Conservation (phyloP, 352 stramenopile genomes). For the Pythium sp. region DNA sequence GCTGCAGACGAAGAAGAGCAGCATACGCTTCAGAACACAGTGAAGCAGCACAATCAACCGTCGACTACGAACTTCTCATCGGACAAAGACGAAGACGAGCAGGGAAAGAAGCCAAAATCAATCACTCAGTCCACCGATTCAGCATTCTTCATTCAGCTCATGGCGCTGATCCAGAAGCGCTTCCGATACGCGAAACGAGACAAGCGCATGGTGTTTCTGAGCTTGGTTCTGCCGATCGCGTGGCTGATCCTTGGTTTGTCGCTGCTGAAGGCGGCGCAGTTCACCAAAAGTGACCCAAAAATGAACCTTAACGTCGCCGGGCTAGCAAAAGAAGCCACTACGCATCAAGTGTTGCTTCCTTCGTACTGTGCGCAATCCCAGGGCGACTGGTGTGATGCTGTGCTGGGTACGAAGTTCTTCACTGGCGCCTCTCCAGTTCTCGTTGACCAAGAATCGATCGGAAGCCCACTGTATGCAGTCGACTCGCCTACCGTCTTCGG, state of each 20-base stretch:
- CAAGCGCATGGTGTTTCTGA: constrained; percentile 77
- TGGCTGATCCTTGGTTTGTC: constrained; percentile 71
- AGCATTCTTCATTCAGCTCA: constrained; percentile 78
- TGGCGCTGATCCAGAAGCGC: constrained; percentile 82
- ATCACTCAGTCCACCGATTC: not conserved
- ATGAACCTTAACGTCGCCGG: constrained; percentile 11
- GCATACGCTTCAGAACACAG: constrained; percentile 35
- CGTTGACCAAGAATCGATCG: constrained; percentile 1
- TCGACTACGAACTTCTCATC: constrained; percentile 21
- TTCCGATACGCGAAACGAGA: constrained; percentile 86
- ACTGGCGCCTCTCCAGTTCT: constrained; percentile 9
- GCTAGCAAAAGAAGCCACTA: constrained; percentile 10
- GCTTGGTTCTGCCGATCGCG: constrained; percentile 60
- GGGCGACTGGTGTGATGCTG: constrained; percentile 11
- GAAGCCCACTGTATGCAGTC: constrained; percentile 17
- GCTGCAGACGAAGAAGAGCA: constrained; percentile 43
- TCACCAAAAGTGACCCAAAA: constrained; percentile 32
- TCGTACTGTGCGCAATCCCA: constrained; percentile 13
- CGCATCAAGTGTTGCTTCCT: constrained; percentile 13
- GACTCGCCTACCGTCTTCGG: constrained; percentile 25
- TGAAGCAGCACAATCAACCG: constrained; percentile 11
- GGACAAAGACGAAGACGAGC: constrained; percentile 22
- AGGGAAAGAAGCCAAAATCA: constrained; percentile 15
- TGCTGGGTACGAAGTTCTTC: constrained; percentile 5
- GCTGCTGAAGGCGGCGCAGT: constrained; percentile 32